A percentile compares a stretch with the other conserved stretches of the same genome.
phyloP scores from a whole-genome alignment of 768 basidiomycete species.

The Imleria badia region DNA sequence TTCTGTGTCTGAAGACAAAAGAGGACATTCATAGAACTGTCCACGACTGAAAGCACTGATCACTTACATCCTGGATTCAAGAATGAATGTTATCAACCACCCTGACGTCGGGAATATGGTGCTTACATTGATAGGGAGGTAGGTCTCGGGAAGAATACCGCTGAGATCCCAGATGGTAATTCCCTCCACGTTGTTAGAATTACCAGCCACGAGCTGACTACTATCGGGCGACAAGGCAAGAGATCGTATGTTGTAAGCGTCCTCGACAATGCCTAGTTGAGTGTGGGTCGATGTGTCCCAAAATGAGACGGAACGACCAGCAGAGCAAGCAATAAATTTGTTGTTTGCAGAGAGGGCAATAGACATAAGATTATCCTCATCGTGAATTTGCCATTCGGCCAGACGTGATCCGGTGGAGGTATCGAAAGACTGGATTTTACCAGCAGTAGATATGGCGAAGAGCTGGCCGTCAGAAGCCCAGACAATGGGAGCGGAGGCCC shows the following conservation, averaged over 20 bases:
- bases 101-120: not conserved
- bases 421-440: not conserved
- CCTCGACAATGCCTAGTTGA: not conserved
- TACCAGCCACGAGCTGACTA: not conserved
- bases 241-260: no score
- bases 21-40: not conserved
- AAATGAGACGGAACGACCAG: not conserved
- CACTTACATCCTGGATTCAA: not conserved
- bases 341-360: not conserved
- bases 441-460: not conserved
- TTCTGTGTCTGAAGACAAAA: not conserved
- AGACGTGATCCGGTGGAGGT: not conserved
- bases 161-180: not conserved
- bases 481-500: not conserved
- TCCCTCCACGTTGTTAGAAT: no score
- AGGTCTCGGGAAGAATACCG: not conserved
- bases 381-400: not conserved
- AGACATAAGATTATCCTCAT: not conserved
- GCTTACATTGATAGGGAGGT: not conserved
- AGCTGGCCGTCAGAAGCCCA: not conserved
- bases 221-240: no score
- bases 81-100: not conserved
- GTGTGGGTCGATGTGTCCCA: not conserved
- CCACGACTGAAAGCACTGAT: not conserved
- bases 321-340: no score